Base-by-base conservation (phyloP, 2,329 filamentous ascomycete species). In the Beauveria brongniartii region DNA sequence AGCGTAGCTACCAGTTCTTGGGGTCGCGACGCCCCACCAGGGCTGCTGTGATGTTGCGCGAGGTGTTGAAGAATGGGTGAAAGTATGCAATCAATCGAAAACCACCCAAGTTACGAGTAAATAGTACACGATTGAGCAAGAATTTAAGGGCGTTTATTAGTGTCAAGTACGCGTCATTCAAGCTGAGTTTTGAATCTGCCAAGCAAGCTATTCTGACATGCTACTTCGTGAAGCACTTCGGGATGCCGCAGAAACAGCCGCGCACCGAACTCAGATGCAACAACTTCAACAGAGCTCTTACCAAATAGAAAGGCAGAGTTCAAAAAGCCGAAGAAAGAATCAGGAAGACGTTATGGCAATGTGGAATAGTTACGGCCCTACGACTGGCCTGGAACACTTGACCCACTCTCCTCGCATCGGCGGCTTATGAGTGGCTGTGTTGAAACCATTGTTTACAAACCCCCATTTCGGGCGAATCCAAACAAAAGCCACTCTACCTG, bases 361-460 rank as follows among this genome's bases (percentile, higher is more conserved):
- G 12, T 20, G 24, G 30, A n/a, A 26, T 40, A 37, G 18, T n/a
- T 16, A 41, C 5, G 22, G 24, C 46, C 46, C 55, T 57, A 7
- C 52, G 12, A 22, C 16, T 34, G 46, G 53, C 34, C 7, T 44
- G 34, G 14, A 20, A 30, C 5, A n/a, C 20, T 22, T 48, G 56
- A 47, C 56, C 56, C 56, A 59, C 47, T 44, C 37, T 40, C 24
- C 24, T 47, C 28, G 10, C 44, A 46, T 24, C 34, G 18, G 14
- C 40, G 26, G 53, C 43, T 26, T 61, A 9, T 61, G 50, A 61
- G 30, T 61, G 58, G 58, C 18, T 24, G 58, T 30, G 30, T 24
- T 20, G 59, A 51, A 51, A 55, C 54, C 47, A 67, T 74, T 77
- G 75, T 77, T 77, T 77, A 77, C 75, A 73, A 67, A 68, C 65